Base-by-base conservation (phyloP, 1,284 basidiomycete species). In the Cryptococcus sp. region DNA sequence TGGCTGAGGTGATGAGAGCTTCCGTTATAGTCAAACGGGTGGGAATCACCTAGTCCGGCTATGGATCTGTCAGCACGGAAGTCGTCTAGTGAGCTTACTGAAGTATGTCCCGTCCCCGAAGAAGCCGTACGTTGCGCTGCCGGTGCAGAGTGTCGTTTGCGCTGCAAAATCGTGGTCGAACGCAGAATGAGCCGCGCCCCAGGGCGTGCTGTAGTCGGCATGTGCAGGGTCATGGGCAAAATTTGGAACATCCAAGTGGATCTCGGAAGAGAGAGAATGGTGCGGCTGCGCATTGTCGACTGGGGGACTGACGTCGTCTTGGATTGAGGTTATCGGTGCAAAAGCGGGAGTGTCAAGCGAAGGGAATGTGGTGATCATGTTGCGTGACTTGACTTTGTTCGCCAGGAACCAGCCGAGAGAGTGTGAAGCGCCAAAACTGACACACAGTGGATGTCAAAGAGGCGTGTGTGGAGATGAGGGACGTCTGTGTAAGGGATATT, bases 1-100 rank as follows among this genome's bases (percentile, higher is more conserved):
- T 64, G 65, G 19, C 54, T 58, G 50, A 67, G 63, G 8, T 60
- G 42, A 35, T 64, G 61, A 17, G 52, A 50, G 11, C 50, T 13
- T 35, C 30, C 30, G 30, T 13, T 8, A 13, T 35, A 35, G 30
- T 35, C 30, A 13, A 35, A 35, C 13, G 30, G 30, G 30, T 35
- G 7, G 5, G 30, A 35, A 35, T 2, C 13, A 10, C 30, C 30
- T 35, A 35, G 10, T 2, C 30, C 30, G 30, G 30, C 30, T 10
- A 35, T 13, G 30, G 2, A 13, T 13, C 13, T 13, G 30, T 35
- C 30, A 35, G 30, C 30, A 35, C 30, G 30, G 13, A 35, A 8
- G 7, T 35, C 30, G 30, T 8, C 30, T 35, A 35, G 30, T 35
- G 30, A 35, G 13, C 30, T 35, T 13, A 35, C 30, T 13, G 30